Evolutionary conservation across 495 filamentous ascomycete species (phyloP), one percentile per base, ranked within the genome.

Genomic region (Baudoinia panamericana): DNA sequence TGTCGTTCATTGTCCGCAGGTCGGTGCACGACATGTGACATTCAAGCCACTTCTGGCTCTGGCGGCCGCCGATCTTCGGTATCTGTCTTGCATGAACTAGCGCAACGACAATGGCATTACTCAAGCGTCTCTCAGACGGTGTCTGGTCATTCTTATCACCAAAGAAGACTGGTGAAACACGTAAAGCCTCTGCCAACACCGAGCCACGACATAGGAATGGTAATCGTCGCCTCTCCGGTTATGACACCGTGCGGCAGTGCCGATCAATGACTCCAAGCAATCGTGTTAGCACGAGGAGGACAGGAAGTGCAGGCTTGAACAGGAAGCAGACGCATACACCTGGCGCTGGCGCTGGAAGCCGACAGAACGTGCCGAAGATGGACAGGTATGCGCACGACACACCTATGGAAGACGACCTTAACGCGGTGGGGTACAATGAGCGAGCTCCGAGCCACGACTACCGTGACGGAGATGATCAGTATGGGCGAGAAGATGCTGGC

Each of bases 91-190:
- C 30, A 13, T 15, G 20, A 21, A 16, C 7, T 20, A 9, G 5
- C 8, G 10, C 6, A 24, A 18, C 37, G 21, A 30, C 39, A 9
- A 54, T 54, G 52, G 39, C 43, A 5, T 30, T 57, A 34, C 36
- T 59, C 35, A 40, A 51, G 22, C 36, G 48, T 18, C 21, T 59
- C 6, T 32, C 44, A 13, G 47, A 49, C 36, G 31, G 43, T 13
- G 43, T 59, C 52, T 57, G 52, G 54, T 47, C 44, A 26, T 53
- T 47, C 22, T 36, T 59, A 26, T 53, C 48, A 17, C 56, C 56
- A 8, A 36, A 43, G 22, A 59, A 59, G 45, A 39, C 56, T 41
- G 17, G 43, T 22, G 43, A 49, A 3, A 48, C 22, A 30, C 5
- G 21, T n/a, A 30, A 45, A 21, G 27, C 43, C 26, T 10, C 31